Conservation (phyloP, 345 rosid genomes). For the Gossypium ekmanianum region DNA sequence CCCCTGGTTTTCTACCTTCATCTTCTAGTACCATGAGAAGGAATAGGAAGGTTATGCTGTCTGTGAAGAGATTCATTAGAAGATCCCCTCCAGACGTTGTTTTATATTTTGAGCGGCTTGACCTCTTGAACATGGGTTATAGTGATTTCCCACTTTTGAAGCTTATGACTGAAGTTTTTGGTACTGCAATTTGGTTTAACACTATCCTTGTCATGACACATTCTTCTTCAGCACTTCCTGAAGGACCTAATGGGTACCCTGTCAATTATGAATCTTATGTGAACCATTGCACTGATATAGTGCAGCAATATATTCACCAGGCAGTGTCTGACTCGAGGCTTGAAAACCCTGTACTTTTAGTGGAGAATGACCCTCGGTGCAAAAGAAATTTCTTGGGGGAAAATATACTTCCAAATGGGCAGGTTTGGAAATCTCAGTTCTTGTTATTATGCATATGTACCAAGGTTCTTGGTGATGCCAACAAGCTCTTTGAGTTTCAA, state of each 20-base stretch:
- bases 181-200: slow-evolving; percentile 79
- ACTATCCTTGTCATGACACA: slow-evolving; percentile 87
- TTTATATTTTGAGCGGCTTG: slow-evolving; percentile 78
- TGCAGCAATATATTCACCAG: slow-evolving; percentile 73
- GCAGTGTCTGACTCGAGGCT: slow-evolving; percentile 65
- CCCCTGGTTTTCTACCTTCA: slow-evolving; percentile 77
- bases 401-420: slow-evolving; percentile 74
- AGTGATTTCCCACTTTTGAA: slow-evolving; percentile 69
- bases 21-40: slow-evolving; percentile 50
- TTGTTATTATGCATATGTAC: slow-evolving; percentile 59
- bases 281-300: slow-evolving; percentile 53
- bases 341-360: slow-evolving; percentile 70
- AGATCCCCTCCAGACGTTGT: slow-evolving; percentile 79
- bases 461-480: slow-evolving; percentile 79
- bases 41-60: slow-evolving; percentile 68
- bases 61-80: slow-evolving; percentile 61
- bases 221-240: slow-evolving; percentile 61
- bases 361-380: slow-evolving; percentile 77
- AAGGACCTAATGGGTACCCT: slow-evolving; percentile 67
- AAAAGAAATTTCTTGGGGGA: slow-evolving; percentile 67
- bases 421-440: slow-evolving; percentile 77
- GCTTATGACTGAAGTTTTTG: slow-evolving; percentile 75
- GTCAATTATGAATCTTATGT: slow-evolving; percentile 71
- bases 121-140: slow-evolving; percentile 54
- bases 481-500: slow-evolving; percentile 51